These are phyloP conservation scores for Aureobasidium melanogenum DNA, from an alignment of 2,329 filamentous ascomycete genomes.

Conservation along the genomic window DNA sequence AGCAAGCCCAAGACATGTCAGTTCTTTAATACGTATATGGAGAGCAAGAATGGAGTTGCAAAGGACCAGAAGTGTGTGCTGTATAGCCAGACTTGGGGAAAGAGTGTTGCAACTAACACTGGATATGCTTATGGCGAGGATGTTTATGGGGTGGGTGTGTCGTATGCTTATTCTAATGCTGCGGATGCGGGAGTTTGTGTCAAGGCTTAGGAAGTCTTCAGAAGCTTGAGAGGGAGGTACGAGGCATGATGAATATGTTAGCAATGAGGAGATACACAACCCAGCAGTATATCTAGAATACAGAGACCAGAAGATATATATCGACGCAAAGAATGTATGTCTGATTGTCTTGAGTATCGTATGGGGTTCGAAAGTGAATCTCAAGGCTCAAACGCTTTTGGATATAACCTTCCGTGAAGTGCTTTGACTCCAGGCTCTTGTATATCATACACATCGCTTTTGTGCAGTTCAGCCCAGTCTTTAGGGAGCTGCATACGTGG, in stretches of 20 bases:
- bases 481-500: constrained; percentile 28
- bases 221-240: background rate
- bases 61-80: constrained; percentile 31
- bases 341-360: too few species aligned
- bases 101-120: constrained; percentile 16
- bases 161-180: background rate
- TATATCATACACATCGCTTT: background rate
- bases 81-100: constrained; percentile 22
- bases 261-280: too few species aligned
- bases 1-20: constrained; percentile 11
- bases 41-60: constrained; percentile 28
- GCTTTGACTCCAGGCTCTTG: background rate
- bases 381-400: background rate
- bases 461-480: background rate
- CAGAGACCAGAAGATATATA: too few species aligned
- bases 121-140: background rate
- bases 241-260: too few species aligned
- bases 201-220: background rate
- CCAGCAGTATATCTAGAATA: too few species aligned
- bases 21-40: constrained; percentile 31
- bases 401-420: background rate
- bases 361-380: background rate
- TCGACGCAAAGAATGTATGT: too few species aligned
- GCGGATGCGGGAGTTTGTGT: background rate
- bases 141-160: background rate